phyloP scores from a whole-genome alignment of 352 stramenopile species.

The Pythium dissimile region DNA sequence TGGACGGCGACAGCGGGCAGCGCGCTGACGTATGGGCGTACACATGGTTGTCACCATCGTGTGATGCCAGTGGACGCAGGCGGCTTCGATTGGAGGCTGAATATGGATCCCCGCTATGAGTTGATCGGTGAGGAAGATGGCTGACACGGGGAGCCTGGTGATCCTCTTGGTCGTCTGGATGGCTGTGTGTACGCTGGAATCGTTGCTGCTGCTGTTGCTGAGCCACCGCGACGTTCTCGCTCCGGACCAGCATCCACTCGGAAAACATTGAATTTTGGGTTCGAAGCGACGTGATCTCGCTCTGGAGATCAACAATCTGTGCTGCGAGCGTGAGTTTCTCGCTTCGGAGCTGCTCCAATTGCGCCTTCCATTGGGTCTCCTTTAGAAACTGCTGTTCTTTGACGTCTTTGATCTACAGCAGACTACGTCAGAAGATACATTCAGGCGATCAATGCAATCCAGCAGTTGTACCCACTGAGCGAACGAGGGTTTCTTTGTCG shows the following conservation, averaged over 20 bases:
- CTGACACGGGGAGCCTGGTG: not conserved
- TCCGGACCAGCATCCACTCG: conserved; percentile 78
- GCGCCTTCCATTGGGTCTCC: conserved; percentile 60
- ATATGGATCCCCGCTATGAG: not conserved
- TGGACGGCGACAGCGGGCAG: conserved; percentile 29
- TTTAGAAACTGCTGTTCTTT: conserved; percentile 62
- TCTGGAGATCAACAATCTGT: conserved; percentile 48
- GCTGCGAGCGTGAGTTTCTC: conserved; percentile 42
- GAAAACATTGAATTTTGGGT: conserved; percentile 68
- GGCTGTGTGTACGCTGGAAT: not conserved
- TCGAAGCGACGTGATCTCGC: conserved; percentile 54
- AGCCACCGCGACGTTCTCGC: conserved; percentile 36
- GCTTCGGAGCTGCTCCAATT: conserved; percentile 47
- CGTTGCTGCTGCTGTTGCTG: conserved; percentile 17
- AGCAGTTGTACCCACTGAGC: conserved; percentile 39
- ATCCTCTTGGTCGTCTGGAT: not conserved
- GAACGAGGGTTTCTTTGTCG: conserved; percentile 69
- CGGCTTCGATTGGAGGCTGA: not conserved
- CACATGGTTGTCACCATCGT: conserved; percentile 8
- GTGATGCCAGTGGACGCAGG: conserved; percentile 1
- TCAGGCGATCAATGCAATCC: not conserved
- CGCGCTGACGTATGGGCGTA: conserved; percentile 27
- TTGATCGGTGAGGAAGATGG: conserved; percentile 2
- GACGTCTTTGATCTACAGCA: conserved; percentile 54
- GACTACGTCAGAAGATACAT: not conserved